phyloP scores from a whole-genome alignment of 192 early-diverging fungal species.

The Mortierella hygrophila region DNA sequence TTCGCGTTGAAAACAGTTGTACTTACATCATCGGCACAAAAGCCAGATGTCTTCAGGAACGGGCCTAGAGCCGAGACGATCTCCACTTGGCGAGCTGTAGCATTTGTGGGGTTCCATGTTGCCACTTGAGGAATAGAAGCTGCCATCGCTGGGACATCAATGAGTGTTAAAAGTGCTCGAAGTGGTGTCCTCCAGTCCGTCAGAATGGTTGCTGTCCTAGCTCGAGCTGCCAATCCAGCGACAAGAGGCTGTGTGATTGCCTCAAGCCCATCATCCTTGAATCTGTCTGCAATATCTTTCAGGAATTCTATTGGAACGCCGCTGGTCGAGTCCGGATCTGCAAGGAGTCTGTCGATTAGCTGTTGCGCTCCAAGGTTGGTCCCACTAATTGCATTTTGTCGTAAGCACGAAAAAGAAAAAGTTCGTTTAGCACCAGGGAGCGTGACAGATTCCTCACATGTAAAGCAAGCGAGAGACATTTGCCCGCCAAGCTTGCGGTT shows the following conservation, averaged over 20 bases:
- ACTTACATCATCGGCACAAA: conserved; percentile 63
- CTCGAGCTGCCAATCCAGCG: conserved; percentile 57
- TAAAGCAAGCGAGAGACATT: not conserved
- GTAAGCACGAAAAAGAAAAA: not conserved
- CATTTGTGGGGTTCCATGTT: conserved; percentile 70
- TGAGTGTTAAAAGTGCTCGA: conserved; percentile 43
- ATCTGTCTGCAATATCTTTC: conserved; percentile 67
- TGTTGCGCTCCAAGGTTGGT: conserved; percentile 57
- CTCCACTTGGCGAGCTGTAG: conserved; percentile 69
- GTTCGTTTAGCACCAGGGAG: not conserved
- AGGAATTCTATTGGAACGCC: conserved; percentile 77
- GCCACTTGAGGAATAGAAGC: conserved; percentile 60
- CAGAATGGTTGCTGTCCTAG: conserved; percentile 35
- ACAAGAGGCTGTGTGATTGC: conserved; percentile 70
- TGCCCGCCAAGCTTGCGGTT: not conserved
- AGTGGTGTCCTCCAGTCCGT: conserved; percentile 49
- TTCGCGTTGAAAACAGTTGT: not conserved
- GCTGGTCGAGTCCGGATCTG: conserved; percentile 68
- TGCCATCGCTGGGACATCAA: conserved; percentile 68
- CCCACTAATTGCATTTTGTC: conserved; percentile 30
- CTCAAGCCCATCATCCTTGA: conserved; percentile 75
- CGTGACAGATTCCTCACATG: not conserved
- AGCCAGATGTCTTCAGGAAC: conserved; percentile 72
- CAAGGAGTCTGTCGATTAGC: conserved; percentile 61
- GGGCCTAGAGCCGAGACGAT: conserved; percentile 79